phyloP scores from a whole-genome alignment of 495 filamentous ascomycete species.

The Gamarada debralockiae region DNA sequence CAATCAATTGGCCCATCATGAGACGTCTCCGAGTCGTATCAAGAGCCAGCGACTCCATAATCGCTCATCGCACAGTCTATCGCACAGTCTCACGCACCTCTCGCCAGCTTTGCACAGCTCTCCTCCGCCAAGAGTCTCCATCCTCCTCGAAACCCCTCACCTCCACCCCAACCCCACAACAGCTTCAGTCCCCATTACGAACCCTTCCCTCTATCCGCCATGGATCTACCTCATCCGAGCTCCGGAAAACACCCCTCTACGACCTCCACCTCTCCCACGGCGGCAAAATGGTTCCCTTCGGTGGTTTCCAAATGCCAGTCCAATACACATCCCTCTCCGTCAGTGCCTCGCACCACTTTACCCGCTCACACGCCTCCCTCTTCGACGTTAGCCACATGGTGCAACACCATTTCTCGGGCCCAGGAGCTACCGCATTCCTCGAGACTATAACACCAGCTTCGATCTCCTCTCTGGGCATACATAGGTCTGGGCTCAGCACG shows the following conservation, averaged over 20 bases:
- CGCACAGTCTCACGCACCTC: constrained; percentile 3
- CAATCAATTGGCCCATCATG: constrained; percentile 31
- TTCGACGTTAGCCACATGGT: constrained; percentile 88
- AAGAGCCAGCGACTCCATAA: constrained; percentile 22
- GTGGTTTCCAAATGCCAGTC: constrained; percentile 89
- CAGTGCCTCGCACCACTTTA: constrained; percentile 80
- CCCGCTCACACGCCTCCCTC: constrained; percentile 77
- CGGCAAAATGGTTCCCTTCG: constrained; percentile 96
- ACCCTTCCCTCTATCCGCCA: constrained; percentile 4
- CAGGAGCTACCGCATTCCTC: constrained; percentile 73
- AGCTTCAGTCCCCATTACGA: background rate
- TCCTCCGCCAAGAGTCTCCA: constrained; percentile 20
- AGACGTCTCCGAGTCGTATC: constrained; percentile 27
- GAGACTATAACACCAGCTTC: constrained; percentile 74
- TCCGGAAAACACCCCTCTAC: constrained; percentile 74
- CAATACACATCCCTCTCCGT: constrained; percentile 75
- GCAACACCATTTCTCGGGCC: constrained; percentile 65
- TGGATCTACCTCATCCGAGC: constrained; percentile 18
- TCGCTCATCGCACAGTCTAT: constrained; percentile 7
- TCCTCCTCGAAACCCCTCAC: constrained; percentile 2
- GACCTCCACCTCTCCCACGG: constrained; percentile 75
- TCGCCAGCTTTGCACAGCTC: constrained; percentile 21
- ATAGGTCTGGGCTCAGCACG: constrained; percentile 74
- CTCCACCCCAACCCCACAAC: background rate
- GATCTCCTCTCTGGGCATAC: constrained; percentile 48